Evolutionary conservation across 139 green algal genomes (phyloP), one percentile per base, ranked within the genome.

Genomic region (Ulvella scutata): DNA sequence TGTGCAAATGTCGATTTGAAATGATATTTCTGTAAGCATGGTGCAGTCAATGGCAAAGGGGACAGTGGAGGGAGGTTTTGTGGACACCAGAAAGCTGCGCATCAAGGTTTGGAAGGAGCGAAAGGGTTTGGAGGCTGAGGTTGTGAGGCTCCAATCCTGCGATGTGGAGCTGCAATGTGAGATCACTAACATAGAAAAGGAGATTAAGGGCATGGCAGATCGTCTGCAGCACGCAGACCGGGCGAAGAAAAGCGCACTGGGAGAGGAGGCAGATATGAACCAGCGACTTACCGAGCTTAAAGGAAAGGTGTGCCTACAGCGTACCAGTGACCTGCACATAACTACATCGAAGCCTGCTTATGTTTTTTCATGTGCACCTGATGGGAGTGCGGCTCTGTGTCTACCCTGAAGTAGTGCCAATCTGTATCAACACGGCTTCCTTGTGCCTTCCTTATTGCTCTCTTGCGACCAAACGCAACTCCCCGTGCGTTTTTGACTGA

Each of bases 101-200:
- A n/a, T 67, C 51, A 67, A 67, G 51, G 51, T 29, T n/a, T n/a
- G n/a, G n/a, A n/a, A 43, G 4, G n/a, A 74, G 72, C 86, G 60
- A 31, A 31, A 82, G 37, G 85, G 87, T 62, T 43, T 80, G 28
- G 62, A 82, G 75, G 82, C 79, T 23, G 20, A 62, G 7, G 33
- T 61, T 2, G 72, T 85, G 20, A 78, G 82, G 59, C 77, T 76
- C 38, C 39, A 21, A 10, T 29, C 67, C 0, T 31, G 76, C 31
- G 72, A 90, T 51, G 78, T 87, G 34, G 72, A 62, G 0, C 31
- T 87, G 34, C 74, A 93, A 4, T 38, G 62, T 82, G n/a, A 31
- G 37, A 23, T 28, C 31, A 21, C 38, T 31, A 38, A 59, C 6
- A 10, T 67, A 9, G 51, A 67, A 36, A 26, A 67, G 9, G 33